A percentile compares a stretch with the other conserved stretches of the same genome.
Evolutionary conservation across 2,329 filamentous ascomycete species (phyloP).

Genomic region (Botrytis hyacinthi): DNA sequence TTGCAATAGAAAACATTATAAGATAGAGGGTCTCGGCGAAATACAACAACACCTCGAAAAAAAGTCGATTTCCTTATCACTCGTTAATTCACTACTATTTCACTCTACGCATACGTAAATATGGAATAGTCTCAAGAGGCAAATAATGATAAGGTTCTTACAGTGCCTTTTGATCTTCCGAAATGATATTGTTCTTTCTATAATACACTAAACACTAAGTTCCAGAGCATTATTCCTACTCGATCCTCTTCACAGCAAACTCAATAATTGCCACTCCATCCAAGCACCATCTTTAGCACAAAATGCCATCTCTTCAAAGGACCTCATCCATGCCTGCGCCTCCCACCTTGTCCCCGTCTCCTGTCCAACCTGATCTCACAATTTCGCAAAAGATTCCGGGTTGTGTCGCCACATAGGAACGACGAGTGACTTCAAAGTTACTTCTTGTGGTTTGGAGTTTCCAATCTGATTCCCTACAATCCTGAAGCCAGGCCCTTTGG

Average conservation of each 20-base stretch:
- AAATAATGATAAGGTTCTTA: too few relatives aligned
- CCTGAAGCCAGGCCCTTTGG: slow-evolving; percentile 3
- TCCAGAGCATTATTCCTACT: not conserved
- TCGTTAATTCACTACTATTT: too few relatives aligned
- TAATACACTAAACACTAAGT: too few relatives aligned
- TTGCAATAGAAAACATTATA: too few relatives aligned
- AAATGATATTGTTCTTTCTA: too few relatives aligned
- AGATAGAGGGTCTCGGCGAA: too few relatives aligned
- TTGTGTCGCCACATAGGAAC: slow-evolving; percentile 21
- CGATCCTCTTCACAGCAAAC: not conserved
- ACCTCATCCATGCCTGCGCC: not conserved
- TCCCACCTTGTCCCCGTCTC: slow-evolving; percentile 23
- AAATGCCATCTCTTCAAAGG: slow-evolving; percentile 19
- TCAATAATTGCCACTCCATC: slow-evolving; percentile 16
- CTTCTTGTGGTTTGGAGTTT: slow-evolving; percentile 13
- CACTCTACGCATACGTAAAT: too few relatives aligned
- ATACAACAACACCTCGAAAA: too few relatives aligned
- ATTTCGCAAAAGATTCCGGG: slow-evolving; percentile 16
- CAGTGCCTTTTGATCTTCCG: too few relatives aligned
- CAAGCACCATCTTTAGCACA: slow-evolving; percentile 5
- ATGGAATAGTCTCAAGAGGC: too few relatives aligned
- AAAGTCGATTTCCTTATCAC: too few relatives aligned
- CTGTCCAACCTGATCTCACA: slow-evolving; percentile 21
- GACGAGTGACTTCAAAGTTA: not conserved
- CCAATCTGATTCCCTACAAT: slow-evolving; percentile 21